These are phyloP conservation scores for Nothomitra cinnamomea DNA, from an alignment of 2,329 filamentous ascomycete species.

Conservation along the genomic window DNA sequence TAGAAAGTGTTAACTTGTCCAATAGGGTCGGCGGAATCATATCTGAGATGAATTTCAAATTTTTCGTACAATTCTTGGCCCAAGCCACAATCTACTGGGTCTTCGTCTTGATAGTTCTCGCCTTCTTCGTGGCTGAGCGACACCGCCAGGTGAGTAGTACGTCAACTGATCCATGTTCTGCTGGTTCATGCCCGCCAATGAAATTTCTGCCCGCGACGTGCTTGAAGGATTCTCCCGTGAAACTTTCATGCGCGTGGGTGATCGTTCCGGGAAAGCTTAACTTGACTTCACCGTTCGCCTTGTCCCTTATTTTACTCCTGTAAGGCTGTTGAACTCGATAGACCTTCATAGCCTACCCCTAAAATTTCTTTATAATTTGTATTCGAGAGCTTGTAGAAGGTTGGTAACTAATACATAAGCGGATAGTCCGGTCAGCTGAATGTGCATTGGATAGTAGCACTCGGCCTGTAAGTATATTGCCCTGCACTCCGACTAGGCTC, in stretches of 20 bases:
- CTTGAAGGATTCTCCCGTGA: not conserved
- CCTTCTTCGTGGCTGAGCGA: slow-evolving; percentile 44
- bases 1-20: not conserved
- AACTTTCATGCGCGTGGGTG: not conserved
- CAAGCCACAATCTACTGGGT: slow-evolving; percentile 54
- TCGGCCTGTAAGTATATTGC: slow-evolving; percentile 39
- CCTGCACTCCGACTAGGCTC: not conserved
- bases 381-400: no score
- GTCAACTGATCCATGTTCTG: no score
- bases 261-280: not conserved
- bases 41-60: slow-evolving; percentile 74
- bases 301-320: not conserved
- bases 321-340: no score
- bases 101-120: slow-evolving; percentile 44
- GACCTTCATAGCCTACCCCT: not conserved
- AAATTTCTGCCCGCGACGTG: not conserved
- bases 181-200: not conserved
- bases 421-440: slow-evolving; percentile 27
- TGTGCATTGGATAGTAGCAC: slow-evolving; percentile 44
- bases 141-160: slow-evolving; percentile 26
- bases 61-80: slow-evolving; percentile 72
- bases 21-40: slow-evolving; percentile 82
- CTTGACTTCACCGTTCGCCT: not conserved
- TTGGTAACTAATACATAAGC: slow-evolving; percentile 8
- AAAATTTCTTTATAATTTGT: not conserved